Evolutionary conservation across 176 grass and related monocot species (phyloP).

Genomic region (Olyra latifolia): DNA sequence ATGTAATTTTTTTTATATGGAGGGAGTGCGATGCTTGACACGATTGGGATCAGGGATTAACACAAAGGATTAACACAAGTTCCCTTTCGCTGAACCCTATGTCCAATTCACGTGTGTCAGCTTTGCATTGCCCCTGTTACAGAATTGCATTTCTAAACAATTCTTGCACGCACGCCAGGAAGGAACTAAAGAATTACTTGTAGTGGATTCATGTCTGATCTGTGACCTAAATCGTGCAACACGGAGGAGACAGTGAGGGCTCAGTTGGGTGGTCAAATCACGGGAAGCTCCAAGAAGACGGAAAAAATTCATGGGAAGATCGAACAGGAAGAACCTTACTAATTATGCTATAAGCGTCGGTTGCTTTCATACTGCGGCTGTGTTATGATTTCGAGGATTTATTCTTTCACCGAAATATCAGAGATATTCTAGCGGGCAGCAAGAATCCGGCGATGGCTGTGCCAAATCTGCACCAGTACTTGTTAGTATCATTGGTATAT

Average conservation of each 20-base stretch:
- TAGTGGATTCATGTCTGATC: neutral
- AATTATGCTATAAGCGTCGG: neutral
- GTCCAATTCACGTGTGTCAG: neutral
- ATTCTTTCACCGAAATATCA: neutral
- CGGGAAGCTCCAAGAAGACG: neutral
- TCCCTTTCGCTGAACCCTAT: neutral
- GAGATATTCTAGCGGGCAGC: neutral
- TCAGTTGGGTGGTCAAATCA: constrained; percentile 28
- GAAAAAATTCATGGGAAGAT: neutral
- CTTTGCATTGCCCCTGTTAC: neutral
- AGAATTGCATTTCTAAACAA: neutral
- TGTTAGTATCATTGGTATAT: neutral
- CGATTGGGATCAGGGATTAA: neutral
- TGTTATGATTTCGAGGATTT: neutral
- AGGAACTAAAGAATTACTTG: neutral
- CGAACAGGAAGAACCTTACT: neutral
- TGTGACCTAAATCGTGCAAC: constrained; percentile 43
- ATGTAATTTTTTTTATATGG: no score
- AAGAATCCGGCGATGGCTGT: neutral
- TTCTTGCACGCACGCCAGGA: neutral
- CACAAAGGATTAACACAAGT: neutral
- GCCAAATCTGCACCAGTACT: neutral
- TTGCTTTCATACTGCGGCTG: neutral
- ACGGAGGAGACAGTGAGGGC: neutral
- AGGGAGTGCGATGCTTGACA: neutral